A percentile compares a stretch with the other conserved stretches of the same genome.
These are phyloP conservation scores for Fusarium miscanthi DNA, from an alignment of 2,329 filamentous ascomycete genomes.

Conservation along the genomic window DNA sequence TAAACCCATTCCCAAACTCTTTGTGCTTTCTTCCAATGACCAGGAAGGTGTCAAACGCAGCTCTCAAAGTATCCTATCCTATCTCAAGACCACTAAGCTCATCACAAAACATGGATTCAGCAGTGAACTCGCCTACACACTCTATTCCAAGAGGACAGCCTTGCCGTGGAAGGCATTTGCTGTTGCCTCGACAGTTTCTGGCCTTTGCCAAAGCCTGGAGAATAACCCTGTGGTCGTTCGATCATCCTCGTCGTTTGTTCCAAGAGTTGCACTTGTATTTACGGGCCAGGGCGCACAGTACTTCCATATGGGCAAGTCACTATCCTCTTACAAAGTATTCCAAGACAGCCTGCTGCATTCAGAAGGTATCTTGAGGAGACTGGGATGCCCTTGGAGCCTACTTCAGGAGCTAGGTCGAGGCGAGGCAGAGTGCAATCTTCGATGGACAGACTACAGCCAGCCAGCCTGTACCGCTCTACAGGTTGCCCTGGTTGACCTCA, in stretches of 20 bases:
- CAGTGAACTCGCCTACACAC: neutral
- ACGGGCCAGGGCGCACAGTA: neutral
- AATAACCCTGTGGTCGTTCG: neutral
- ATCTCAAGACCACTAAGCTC: neutral
- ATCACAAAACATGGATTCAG: neutral
- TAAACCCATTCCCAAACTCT: neutral
- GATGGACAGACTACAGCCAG: neutral
- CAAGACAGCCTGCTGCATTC: neutral
- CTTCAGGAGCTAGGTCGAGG: neutral
- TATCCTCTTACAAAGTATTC: neutral
- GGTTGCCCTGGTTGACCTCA: neutral
- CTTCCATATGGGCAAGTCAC: neutral
- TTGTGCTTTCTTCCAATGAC: neutral
- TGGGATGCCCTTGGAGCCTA: neutral
- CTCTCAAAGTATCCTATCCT: neutral
- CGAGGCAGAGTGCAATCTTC: neutral
- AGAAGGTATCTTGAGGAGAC: neutral
- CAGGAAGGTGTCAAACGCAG: neutral
- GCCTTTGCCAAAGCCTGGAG: neutral
- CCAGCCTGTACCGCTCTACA: neutral
- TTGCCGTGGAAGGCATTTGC: neutral
- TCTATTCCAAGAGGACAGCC: neutral
- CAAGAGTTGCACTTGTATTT: neutral
- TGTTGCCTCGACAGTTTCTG: neutral
- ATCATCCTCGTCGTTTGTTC: neutral